Base-by-base conservation (phyloP, 2,329 filamentous ascomycete genomes). In the Byssoonygena ceratinophila region DNA sequence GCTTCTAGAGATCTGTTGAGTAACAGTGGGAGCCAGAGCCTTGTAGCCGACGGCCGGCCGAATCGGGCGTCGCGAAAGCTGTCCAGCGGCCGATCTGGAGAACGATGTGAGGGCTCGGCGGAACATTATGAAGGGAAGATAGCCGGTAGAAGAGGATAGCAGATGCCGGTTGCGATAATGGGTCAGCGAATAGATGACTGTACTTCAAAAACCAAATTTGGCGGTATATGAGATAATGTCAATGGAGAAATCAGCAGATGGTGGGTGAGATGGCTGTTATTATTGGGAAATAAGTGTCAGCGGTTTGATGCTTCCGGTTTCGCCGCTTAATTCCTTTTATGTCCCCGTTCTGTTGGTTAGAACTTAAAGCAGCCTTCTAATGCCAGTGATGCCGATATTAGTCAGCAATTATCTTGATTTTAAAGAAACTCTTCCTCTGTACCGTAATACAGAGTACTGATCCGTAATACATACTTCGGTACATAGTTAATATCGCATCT, bases 31-130 rank as follows among this genome's bases (percentile, higher is more conserved):
- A 62, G 71, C 66, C 58, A 69, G 65, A 60, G 7, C 20, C 29
- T 41, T 29, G 14, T 41, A 22, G 7, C 69, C 63, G 65, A 69
- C 66, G 64, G 74, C 62, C 64, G 68, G 68, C 59, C 58, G 52
- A 54, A 56, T 58, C 54, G 52, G 44, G 40, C 36, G 53, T 11
- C 31, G 66, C 59, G 63, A 77, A 69, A 63, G 70, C 69, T 56
- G 77, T 72, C 58, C 76, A 67, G 61, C 72, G 59, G 77, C 71
- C 57, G 73, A 70, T 61, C 74, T 75, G 57, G 79, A 78, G 46
- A 72, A 74, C 61, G 72, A 70, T 58, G 76, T 70, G 63, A 77
- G 66, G 58, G 76, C 71, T 71, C 79, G 74, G 63, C 73, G 76
- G 67, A 81, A 79, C 78, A 81, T 82, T 60, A 14, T 32, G 43